phyloP scores from a whole-genome alignment of 345 rosid genomes.

The Erucastrum elatum region DNA sequence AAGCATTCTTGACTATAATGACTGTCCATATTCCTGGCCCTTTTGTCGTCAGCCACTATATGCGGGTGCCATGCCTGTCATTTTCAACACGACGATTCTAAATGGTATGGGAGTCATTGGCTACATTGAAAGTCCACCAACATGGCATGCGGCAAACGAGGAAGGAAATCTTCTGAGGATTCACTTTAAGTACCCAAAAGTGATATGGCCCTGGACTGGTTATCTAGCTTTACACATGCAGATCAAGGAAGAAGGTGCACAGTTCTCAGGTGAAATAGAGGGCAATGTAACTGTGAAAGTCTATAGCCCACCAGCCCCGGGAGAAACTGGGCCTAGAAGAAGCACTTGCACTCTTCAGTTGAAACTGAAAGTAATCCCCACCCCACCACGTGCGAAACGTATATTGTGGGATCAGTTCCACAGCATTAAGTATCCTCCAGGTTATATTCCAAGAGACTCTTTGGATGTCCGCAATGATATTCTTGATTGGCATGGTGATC shows the following conservation, averaged over 20 bases:
- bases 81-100: constrained; percentile 83
- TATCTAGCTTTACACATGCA: constrained; percentile 96
- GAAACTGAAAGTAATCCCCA: constrained; percentile 82
- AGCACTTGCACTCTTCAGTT: constrained; percentile 78
- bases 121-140: constrained; percentile 73
- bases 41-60: constrained; percentile 95
- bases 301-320: constrained; percentile 76
- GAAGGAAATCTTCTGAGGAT: constrained; percentile 87
- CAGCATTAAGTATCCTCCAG: constrained; percentile 97
- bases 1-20: constrained; percentile 69
- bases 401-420: constrained; percentile 98
- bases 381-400: constrained; percentile 85
- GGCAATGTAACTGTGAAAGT: constrained; percentile 75
- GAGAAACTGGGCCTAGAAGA: constrained; percentile 59
- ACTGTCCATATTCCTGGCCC: constrained; percentile 99
- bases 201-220: constrained; percentile 99
- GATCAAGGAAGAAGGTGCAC: constrained; percentile 94
- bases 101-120: constrained; percentile 99
- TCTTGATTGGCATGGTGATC: constrained; percentile 99
- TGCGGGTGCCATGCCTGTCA: constrained; percentile 96
- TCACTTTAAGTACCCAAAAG: constrained; percentile 76
- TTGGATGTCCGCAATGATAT: constrained; percentile 97
- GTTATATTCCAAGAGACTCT: constrained; percentile 97
- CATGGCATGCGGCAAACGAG: constrained; percentile 86
- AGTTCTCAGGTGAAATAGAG: constrained; percentile 76